Evolutionary conservation across 164 flowering plant genomes (phyloP), one percentile per base, ranked within the genome.

Genomic region (Cinnamomum chago): DNA sequence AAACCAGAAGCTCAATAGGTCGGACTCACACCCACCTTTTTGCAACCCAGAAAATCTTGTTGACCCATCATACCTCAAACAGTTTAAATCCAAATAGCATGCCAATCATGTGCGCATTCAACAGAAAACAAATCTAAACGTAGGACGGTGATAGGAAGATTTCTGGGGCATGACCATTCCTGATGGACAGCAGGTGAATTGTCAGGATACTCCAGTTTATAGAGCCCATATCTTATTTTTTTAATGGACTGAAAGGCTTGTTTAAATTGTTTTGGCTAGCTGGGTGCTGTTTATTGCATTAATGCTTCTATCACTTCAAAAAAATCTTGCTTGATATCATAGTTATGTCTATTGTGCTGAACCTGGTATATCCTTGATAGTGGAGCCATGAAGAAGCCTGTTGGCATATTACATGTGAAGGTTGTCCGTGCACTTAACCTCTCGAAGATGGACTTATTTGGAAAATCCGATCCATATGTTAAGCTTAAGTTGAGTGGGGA

Each of bases 401-500:
- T 89, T 3, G 97, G 95, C 22, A 86, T 92, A 73, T 74, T 91
- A 24, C 86, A 83, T 75, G 95, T 88, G 74, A 91, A 85, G 76
- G 87, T 92, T 75, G 70, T 90, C 11, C 77, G 84, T 23, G 94
- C 94, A 62, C 40, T 71, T 9, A 84, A 86, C 27, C 92, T 90
- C 12, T 69, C 80, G 77, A 90, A 89, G 79, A 91, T 78, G 90
- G 95, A 91, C 76, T 20, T 91, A 0, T 68, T 90, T 65, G 89
- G 95, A 67, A 70, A 86, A 24, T 88, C 95, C 9, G 94, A 92
- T 84, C 97, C 95, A 40, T 91, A 91, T 73, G 95, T 92, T 17
- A 78, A 86, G 68, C 86, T 91, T 55, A 85, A 81, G 25, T 81
- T 90, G 23, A 89, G 80, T 78, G 97, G 86, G 2, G 91, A 86